Base-by-base conservation (phyloP, 2,329 filamentous ascomycete species). In the Penicillium digitatum region DNA sequence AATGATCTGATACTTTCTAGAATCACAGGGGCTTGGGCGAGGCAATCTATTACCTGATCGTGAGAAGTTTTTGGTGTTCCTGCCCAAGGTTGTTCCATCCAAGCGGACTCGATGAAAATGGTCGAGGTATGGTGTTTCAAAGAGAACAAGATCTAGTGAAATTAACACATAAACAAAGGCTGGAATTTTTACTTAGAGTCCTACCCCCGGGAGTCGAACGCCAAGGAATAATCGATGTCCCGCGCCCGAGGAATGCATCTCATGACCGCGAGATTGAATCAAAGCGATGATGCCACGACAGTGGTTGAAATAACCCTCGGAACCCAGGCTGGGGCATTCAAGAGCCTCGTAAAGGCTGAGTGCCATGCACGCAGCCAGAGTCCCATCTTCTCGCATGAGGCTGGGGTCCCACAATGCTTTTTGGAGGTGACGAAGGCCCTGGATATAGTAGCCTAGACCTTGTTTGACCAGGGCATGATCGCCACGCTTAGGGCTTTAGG, bases 311-410 rank as follows among this genome's bases (percentile, higher is more conserved):
- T 70, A 73, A 3, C 63, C 72, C 3, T 61, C 48, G 10, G 61
- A 55, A n/a, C 61, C 67, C 14, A 61, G 50, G 34, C 58, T 62
- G 0, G 73, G 72, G 55, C 73, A 75, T 59, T 74, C 71, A 31
- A 67, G 57, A 10, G 70, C 53, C 50, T 72, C 69, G 49, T 75
- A 76, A 39, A 74, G 62, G 18, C 66, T 62, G 1, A 74, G 55
- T 8, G 69, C 62, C 64, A 74, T 64, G 50, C 72, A 74, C 8
- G 71, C 68, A 18, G 71, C 70, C 8, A 74, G 62, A 0, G 69
- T 72, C 38, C 72, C 70, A 47, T 75, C 68, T 27, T 66, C 64
- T 49, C 66, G 66, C 64, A 70, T 69, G 22, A 69, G 54, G 3
- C 57, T 50, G 1, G 60, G 61, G 57, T 70, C 60, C 59, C 64